phyloP scores from a whole-genome alignment of 441 rosid genomes.

The Corymbia citriodora region DNA sequence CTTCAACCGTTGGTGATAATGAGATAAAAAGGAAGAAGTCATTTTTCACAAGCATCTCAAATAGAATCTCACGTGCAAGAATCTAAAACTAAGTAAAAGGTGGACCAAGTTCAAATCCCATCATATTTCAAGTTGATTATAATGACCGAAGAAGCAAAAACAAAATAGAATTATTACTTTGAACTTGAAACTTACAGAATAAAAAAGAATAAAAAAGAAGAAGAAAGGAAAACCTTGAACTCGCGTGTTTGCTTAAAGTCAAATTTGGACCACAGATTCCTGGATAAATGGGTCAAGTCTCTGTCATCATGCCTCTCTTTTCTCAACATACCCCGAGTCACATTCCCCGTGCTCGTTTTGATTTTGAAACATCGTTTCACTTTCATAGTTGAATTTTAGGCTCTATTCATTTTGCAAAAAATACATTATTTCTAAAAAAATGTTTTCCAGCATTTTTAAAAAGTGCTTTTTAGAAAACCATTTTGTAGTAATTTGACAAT shows the following conservation, averaged over 20 bases:
- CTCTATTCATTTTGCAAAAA: no score
- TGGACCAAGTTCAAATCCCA: not conserved
- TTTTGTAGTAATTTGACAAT: no score
- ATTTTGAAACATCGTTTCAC: not conserved
- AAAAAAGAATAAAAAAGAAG: fast-evolving
- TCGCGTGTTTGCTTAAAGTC: not conserved
- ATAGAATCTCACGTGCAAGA: not conserved
- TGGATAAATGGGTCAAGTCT: not conserved
- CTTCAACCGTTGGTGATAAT: not conserved
- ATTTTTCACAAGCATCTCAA: not conserved
- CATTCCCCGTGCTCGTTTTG: not conserved
- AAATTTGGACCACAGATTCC: not conserved
- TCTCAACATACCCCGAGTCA: not conserved
- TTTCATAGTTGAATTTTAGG: not conserved
- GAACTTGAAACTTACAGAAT: not conserved
- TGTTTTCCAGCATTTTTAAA: no score
- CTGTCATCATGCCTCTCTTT: not conserved
- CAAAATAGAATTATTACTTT: not conserved
- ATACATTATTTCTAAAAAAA: no score
- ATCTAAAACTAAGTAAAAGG: not conserved
- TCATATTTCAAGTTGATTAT: not conserved
- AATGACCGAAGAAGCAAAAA: not conserved
- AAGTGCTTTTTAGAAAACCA: no score
- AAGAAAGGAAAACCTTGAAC: not conserved
- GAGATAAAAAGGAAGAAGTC: not conserved